Evolutionary conservation across 2,329 filamentous ascomycete species (phyloP).

Genomic region (Didymella pinodella): DNA sequence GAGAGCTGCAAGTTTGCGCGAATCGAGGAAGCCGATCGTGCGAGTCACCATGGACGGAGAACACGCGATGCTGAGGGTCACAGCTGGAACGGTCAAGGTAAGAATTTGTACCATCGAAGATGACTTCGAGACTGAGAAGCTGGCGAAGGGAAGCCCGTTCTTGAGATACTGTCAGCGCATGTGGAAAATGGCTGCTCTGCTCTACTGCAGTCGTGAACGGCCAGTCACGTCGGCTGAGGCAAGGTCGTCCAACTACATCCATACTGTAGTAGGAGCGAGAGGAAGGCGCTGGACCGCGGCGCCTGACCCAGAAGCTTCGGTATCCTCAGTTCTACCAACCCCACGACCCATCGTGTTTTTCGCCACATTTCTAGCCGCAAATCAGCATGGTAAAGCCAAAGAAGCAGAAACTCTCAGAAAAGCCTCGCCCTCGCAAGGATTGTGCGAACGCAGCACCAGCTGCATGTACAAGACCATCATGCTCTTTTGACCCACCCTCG

Average conservation of each 20-base stretch:
- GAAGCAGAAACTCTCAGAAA: background rate
- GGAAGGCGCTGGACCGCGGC: background rate
- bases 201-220: background rate
- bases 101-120: background rate
- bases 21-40: background rate
- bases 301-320: background rate
- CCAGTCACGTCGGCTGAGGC: background rate
- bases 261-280: background rate
- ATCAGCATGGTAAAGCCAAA: background rate
- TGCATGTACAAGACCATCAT: background rate
- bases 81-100: background rate
- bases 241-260: background rate
- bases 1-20: background rate
- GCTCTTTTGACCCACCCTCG: background rate
- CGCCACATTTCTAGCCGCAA: background rate
- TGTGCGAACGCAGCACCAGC: background rate
- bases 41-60: background rate
- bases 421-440: background rate
- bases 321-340: background rate
- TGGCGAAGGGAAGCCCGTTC: background rate
- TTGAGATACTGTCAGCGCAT: background rate
- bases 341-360: background rate
- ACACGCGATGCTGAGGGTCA: background rate
- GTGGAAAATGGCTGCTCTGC: background rate
- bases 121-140: background rate